Evolutionary conservation across 768 basidiomycete genomes (phyloP).

Genomic region (Lyophyllum semitale): DNA sequence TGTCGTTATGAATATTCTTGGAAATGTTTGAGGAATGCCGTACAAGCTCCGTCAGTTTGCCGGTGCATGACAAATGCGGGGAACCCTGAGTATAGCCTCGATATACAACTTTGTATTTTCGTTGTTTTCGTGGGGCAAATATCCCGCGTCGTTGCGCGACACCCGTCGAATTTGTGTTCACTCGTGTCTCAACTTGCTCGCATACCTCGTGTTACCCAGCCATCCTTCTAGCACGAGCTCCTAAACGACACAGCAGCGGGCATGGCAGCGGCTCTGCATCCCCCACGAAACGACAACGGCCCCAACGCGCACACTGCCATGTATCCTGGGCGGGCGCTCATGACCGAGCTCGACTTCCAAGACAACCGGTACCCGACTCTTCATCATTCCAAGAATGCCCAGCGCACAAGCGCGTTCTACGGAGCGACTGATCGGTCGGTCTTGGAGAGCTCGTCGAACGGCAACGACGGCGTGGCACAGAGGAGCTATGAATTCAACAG

Average conservation of each 20-base stretch:
- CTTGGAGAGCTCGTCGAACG: conserved; percentile 25
- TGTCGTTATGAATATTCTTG: no score
- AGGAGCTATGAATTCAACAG: conserved; percentile 18
- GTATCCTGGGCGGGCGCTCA: conserved; percentile 51
- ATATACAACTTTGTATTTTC: conserved; percentile 1
- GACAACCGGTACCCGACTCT: conserved; percentile 59
- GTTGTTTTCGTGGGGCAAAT: conserved; percentile 2
- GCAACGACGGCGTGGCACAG: conserved; percentile 12
- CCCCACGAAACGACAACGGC: conserved; percentile 39
- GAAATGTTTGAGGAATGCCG: no score
- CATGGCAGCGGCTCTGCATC: conserved; percentile 55
- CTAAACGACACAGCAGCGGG: conserved; percentile 22
- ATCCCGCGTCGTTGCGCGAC: background rate
- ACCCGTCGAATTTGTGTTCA: background rate
- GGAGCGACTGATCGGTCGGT: conserved; percentile 25
- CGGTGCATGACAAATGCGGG: conserved; percentile 18
- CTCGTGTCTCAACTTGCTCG: background rate
- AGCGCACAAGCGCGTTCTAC: conserved; percentile 28
- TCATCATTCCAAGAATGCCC: conserved; percentile 22
- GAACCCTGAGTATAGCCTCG: background rate
- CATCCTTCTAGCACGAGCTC: conserved; percentile 17
- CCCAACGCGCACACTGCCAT: conserved; percentile 35
- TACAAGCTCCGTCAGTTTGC: conserved; percentile 16
- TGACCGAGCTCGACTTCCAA: conserved; percentile 62
- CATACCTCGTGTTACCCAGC: conserved; percentile 1